These are phyloP conservation scores for Perkinsus marinus DNA, from an alignment of 169 alveolate species.

Conservation along the genomic window DNA sequence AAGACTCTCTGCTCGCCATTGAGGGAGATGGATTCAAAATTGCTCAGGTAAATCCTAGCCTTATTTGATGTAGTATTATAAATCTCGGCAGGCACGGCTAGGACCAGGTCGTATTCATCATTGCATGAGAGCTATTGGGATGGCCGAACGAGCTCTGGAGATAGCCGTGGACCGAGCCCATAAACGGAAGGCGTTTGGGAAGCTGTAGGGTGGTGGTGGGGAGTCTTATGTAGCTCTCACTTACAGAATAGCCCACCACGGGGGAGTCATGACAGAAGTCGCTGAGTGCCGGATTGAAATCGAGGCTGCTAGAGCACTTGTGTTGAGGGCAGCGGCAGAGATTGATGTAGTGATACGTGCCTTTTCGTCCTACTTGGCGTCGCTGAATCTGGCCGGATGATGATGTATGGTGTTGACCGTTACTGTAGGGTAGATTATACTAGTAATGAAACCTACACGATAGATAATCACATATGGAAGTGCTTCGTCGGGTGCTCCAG, in stretches of 20 bases:
- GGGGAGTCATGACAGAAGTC: neutral
- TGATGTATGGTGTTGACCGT: no score
- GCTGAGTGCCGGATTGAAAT: neutral
- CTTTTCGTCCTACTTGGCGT: no score
- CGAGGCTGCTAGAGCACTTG: neutral
- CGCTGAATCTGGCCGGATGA: no score
- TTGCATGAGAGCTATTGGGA: constrained; percentile 40
- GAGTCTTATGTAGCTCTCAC: neutral
- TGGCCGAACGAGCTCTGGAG: constrained; percentile 24
- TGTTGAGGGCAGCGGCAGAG: neutral
- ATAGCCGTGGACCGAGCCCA: constrained; percentile 14
- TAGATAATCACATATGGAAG: no score
- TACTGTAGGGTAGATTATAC: no score
- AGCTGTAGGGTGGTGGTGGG: neutral
- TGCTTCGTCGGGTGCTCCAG: no score
- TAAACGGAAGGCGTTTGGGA: constrained; percentile 18
- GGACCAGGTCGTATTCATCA: constrained; percentile 54
- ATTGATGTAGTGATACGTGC: neutral
- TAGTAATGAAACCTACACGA: no score
- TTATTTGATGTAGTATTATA: neutral
- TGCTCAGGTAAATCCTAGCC: constrained; percentile 14
- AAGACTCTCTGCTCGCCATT: constrained; percentile 18
- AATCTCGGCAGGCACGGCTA: constrained; percentile 8
- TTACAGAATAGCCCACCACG: neutral
- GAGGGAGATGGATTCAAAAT: constrained; percentile 53